Percentiles rank a stretch among this genome's conserved stretches.
These are phyloP conservation scores for Typha latifolia DNA, from an alignment of 176 grass and related monocot genomes.

Conservation along the genomic window DNA sequence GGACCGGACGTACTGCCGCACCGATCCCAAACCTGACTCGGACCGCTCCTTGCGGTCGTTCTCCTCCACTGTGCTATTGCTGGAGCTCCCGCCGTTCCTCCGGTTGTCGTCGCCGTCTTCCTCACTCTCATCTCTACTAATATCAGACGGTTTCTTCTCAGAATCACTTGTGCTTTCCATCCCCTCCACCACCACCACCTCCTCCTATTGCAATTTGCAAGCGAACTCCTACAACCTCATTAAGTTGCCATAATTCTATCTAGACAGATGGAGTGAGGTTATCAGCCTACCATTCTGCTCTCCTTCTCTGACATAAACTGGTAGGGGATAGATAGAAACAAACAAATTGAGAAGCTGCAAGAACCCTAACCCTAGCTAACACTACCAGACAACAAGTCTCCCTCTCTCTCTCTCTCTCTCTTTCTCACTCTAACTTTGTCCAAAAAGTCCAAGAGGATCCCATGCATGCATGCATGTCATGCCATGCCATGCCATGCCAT, in stretches of 20 bases:
- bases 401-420: background rate
- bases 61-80: slow-evolving; percentile 56
- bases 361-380: background rate
- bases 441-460: background rate
- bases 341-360: background rate
- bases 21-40: background rate
- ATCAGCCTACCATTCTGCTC: background rate
- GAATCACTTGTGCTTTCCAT: too few relatives aligned
- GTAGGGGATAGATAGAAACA: background rate
- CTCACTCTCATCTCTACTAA: background rate
- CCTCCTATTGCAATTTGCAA: background rate
- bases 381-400: background rate
- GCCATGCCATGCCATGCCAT: background rate
- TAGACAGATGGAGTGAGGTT: background rate
- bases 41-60: background rate
- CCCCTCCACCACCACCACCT: background rate
- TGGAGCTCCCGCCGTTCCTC: slow-evolving; percentile 19
- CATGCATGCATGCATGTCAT: background rate
- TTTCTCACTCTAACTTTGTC: background rate
- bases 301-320: background rate
- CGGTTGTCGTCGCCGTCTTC: background rate
- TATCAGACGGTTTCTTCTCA: too few relatives aligned
- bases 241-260: background rate
- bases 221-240: background rate
- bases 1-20: slow-evolving; percentile 51